Conservation (phyloP, 257 asterid genomes). For the Lycium barbarum region DNA sequence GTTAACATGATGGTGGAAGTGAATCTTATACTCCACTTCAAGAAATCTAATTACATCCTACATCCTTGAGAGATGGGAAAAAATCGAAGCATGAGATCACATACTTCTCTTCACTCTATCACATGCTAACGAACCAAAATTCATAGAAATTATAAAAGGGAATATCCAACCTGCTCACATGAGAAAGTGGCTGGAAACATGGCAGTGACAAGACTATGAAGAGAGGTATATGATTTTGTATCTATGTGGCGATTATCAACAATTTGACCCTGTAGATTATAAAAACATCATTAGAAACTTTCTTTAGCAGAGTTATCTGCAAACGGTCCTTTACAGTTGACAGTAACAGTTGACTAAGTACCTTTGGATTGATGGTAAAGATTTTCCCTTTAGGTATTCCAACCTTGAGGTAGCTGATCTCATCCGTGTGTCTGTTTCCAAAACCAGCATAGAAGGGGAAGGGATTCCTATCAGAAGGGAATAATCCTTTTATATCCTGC, state of each 20-base stretch:
- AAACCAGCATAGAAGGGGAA: conserved; percentile 90
- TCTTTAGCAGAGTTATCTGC: conserved; percentile 26
- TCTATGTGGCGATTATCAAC: conserved; percentile 64
- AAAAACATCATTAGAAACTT: conserved; percentile 23
- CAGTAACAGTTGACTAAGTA: conserved; percentile 33
- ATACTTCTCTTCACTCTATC: background rate
- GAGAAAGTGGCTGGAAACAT: conserved; percentile 66
- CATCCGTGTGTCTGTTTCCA: conserved; percentile 86
- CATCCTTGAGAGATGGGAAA: background rate
- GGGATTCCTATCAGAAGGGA: conserved; percentile 75
- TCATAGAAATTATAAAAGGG: background rate
- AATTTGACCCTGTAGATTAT: conserved; percentile 65
- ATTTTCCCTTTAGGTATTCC: conserved; percentile 84
- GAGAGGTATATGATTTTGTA: conserved; percentile 67
- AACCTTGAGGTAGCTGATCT: conserved; percentile 80
- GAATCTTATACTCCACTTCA: conserved; percentile 13
- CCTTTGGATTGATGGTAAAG: conserved; percentile 85
- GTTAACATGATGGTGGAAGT: background rate
- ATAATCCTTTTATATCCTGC: conserved; percentile 67
- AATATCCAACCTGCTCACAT: conserved; percentile 60
- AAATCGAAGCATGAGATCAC: background rate
- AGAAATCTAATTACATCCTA: conserved; percentile 11
- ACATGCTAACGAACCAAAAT: background rate
- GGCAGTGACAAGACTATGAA: conserved; percentile 68
- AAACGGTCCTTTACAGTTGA: conserved; percentile 22